These are phyloP conservation scores for Arthrobotrys entomopaga DNA, from an alignment of 2,329 filamentous ascomycete genomes.

Conservation along the genomic window DNA sequence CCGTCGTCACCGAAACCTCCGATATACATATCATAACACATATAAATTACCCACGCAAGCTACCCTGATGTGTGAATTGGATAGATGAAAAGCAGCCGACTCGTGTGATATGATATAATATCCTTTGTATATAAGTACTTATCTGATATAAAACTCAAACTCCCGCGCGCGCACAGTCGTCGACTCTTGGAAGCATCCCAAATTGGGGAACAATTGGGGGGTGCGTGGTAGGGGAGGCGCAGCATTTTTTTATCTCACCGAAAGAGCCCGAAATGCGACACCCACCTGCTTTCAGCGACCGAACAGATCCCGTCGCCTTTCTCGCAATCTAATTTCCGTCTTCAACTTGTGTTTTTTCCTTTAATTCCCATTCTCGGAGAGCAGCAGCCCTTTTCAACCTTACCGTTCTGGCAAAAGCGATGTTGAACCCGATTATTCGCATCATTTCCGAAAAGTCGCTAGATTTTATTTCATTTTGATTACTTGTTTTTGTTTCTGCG, in stretches of 20 bases:
- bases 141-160: constrained; percentile 41
- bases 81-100: no score
- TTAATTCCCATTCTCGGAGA: neutral
- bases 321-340: constrained; percentile 52
- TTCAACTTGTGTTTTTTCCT: constrained; percentile 26
- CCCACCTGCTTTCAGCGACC: constrained; percentile 33
- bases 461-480: constrained; percentile 21
- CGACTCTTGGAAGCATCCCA: neutral
- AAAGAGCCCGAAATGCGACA: constrained; percentile 55
- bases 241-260: constrained; percentile 52
- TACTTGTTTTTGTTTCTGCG: constrained; percentile 1
- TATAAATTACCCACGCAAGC: no score
- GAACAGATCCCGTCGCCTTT: neutral
- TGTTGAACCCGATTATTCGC: constrained; percentile 42
- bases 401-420: constrained; percentile 21
- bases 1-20: no score
- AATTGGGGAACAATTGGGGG: constrained; percentile 31
- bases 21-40: no score
- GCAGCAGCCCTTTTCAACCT: constrained; percentile 10
- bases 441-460: constrained; percentile 14
- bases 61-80: no score
- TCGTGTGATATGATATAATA: no score
- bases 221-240: constrained; percentile 55
- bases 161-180: constrained; percentile 32
- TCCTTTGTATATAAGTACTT: no score